Evolutionary conservation across 768 basidiomycete genomes (phyloP).

Genomic region (Rubroboletus satanas): DNA sequence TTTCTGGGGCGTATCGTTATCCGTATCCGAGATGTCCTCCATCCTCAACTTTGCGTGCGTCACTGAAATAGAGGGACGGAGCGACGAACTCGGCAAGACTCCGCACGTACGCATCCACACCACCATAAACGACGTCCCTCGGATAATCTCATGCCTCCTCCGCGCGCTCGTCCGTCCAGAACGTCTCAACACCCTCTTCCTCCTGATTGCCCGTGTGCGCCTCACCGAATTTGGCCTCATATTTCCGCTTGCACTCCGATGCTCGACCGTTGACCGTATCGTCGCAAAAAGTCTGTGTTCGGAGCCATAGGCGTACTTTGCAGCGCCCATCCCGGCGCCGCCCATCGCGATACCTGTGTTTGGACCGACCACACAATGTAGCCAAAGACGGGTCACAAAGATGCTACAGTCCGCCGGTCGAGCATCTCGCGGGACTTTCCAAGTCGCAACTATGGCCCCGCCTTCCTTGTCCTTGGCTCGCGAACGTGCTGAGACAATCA

Average conservation of each 20-base stretch:
- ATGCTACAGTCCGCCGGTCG: slow-evolving; percentile 60
- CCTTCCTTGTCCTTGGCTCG: slow-evolving; percentile 53
- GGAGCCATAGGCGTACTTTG: slow-evolving; percentile 11
- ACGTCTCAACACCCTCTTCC: slow-evolving; percentile 24
- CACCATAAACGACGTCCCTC: slow-evolving; percentile 74
- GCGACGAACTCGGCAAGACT: slow-evolving; percentile 72
- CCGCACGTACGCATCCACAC: slow-evolving; percentile 69
- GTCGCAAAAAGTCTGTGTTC: slow-evolving; percentile 30
- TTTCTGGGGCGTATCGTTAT: background rate
- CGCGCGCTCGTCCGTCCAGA: slow-evolving; percentile 50
- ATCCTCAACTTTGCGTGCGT: background rate
- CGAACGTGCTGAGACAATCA: slow-evolving; percentile 38
- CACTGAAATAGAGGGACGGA: slow-evolving; percentile 19
- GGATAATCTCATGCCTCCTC: slow-evolving; percentile 61
- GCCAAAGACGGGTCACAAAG: slow-evolving; percentile 50
- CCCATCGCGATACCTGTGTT: slow-evolving; percentile 8
- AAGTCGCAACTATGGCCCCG: slow-evolving; percentile 36
- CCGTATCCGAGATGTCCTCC: background rate
- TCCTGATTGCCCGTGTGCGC: background rate
- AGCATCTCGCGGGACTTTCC: slow-evolving; percentile 50
- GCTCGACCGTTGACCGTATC: slow-evolving; percentile 37
- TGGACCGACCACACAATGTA: slow-evolving; percentile 30
- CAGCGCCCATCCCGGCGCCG: background rate
- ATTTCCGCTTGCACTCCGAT: slow-evolving; percentile 17
- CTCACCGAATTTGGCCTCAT: slow-evolving; percentile 10